Evolutionary conservation across 257 asterid species (phyloP).

Genomic region (Vinca minor): DNA sequence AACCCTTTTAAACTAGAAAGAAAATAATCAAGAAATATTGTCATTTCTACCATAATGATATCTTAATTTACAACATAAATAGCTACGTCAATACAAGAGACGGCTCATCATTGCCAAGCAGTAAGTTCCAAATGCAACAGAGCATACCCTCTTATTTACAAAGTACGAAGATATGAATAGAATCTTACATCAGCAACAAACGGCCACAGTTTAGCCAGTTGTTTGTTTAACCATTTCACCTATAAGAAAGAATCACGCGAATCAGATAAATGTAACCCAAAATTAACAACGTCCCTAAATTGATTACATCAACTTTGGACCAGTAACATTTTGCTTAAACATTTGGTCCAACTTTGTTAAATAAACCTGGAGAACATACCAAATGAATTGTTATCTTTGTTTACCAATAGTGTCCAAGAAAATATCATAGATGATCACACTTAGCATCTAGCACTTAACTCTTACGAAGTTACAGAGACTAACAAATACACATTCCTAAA

Average conservation of each 20-base stretch:
- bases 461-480: neutral
- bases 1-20: neutral
- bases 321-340: too few relatives aligned
- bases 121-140: neutral
- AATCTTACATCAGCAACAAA: conserved; percentile 90
- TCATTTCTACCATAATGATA: too few relatives aligned
- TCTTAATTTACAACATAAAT: neutral
- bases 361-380: neutral
- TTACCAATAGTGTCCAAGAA: neutral
- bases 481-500: neutral
- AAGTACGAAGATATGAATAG: conserved; percentile 1
- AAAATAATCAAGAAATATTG: too few relatives aligned
- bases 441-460: neutral
- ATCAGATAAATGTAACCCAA: conserved; percentile 3
- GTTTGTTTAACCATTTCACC: conserved; percentile 98
- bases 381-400: neutral
- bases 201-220: conserved; percentile 88
- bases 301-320: neutral
- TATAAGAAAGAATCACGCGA: conserved; percentile 26
- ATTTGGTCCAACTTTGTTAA: too few relatives aligned
- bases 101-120: neutral
- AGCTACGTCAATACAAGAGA: neutral
- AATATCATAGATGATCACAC: neutral
- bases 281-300: neutral
- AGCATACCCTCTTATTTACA: neutral